Percentiles rank a stretch among this genome's conserved stretches.
Evolutionary conservation across 176 grass and related monocot genomes (phyloP).

Genomic region (Ensete glaucum): DNA sequence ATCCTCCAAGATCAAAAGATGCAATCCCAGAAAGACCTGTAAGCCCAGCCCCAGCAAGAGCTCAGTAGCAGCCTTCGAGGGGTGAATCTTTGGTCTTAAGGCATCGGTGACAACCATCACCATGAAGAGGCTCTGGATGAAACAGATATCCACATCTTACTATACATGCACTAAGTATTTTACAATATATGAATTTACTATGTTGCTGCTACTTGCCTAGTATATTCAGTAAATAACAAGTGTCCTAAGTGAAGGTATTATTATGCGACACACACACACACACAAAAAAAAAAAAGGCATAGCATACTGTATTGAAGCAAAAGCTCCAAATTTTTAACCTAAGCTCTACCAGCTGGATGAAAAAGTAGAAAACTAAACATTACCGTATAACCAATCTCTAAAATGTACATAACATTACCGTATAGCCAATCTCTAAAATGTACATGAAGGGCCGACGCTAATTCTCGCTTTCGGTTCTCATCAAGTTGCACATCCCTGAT

Average conservation of each 20-base stretch:
- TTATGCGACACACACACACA: no score
- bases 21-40: no score
- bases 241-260: not conserved
- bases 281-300: no score
- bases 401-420: conserved; percentile 76
- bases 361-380: conserved; percentile 6
- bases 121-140: not conserved
- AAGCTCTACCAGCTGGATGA: not conserved
- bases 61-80: not conserved
- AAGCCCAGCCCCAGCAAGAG: no score
- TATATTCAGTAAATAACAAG: not conserved
- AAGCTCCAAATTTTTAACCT: not conserved
- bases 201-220: not conserved
- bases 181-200: not conserved
- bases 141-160: no score
- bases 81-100: not conserved
- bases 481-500: conserved; percentile 74
- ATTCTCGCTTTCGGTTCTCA: conserved; percentile 74
- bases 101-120: not conserved
- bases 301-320: not conserved
- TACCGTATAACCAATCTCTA: conserved; percentile 98
- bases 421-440: conserved; percentile 99
- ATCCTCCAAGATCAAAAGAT: not conserved
- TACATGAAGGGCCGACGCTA: conserved; percentile 65
- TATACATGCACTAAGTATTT: no score